Evolutionary conservation across 1,284 basidiomycete species (phyloP).

Genomic region (Tausonia pullulans): DNA sequence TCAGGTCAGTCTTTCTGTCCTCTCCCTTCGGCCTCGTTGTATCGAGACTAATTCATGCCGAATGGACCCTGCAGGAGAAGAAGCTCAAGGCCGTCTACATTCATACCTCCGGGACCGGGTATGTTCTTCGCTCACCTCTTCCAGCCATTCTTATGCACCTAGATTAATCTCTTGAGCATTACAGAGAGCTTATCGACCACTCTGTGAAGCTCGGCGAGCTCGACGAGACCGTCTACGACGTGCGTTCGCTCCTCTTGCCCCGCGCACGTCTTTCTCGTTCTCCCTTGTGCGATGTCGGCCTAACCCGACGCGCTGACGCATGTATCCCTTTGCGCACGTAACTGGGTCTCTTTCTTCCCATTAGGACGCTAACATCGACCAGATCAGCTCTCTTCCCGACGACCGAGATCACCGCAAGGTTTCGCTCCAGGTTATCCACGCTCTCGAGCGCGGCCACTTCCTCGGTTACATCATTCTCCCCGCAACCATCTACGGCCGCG

Average conservation of each 20-base stretch:
- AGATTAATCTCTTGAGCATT: too few species aligned
- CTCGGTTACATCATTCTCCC: conserved; percentile 15
- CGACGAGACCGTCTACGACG: conserved; percentile 14
- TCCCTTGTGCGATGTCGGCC: too few species aligned
- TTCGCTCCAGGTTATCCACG: conserved; percentile 6
- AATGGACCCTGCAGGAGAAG: neutral
- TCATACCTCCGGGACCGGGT: conserved; percentile 5
- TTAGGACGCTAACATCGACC: neutral
- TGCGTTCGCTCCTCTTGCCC: neutral
- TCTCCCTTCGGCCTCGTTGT: too few species aligned
- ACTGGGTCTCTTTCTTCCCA: neutral
- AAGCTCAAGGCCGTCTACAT: conserved; percentile 12
- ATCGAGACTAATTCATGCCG: neutral
- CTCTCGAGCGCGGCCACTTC: conserved; percentile 13
- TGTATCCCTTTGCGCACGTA: too few species aligned
- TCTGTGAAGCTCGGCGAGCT: neutral
- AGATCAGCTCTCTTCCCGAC: neutral
- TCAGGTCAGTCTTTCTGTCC: neutral
- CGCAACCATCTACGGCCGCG: conserved; percentile 16
- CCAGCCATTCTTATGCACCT: too few species aligned
- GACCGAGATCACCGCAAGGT: conserved; percentile 5
- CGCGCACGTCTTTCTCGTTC: neutral
- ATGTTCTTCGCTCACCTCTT: too few species aligned
- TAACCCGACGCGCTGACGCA: too few species aligned
- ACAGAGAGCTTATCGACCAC: too few species aligned